These are phyloP conservation scores for Eimeria falciformis DNA, from an alignment of 169 alveolate genomes.

Conservation along the genomic window DNA sequence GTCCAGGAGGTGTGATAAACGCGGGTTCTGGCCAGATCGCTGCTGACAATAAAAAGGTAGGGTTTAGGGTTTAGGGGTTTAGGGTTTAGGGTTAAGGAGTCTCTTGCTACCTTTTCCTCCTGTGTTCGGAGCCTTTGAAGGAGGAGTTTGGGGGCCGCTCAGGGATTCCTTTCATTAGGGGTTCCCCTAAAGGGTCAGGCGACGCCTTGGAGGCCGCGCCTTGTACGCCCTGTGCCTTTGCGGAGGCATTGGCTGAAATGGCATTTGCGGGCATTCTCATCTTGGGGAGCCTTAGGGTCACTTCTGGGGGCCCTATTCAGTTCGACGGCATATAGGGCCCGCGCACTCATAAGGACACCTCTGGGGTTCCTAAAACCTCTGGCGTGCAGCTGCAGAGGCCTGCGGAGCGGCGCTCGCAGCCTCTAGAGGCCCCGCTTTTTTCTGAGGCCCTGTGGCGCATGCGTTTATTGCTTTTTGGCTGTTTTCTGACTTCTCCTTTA, in stretches of 20 bases:
- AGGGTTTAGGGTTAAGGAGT: neutral
- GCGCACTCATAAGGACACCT: too few species aligned
- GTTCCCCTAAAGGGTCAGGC: too few species aligned
- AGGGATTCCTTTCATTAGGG: too few species aligned
- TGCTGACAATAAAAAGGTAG: slow-evolving; percentile 49
- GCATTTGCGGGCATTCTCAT: too few species aligned
- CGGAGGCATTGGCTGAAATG: too few species aligned
- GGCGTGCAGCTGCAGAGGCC: neutral
- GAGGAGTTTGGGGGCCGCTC: neutral
- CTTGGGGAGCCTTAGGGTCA: too few species aligned
- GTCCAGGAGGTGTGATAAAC: slow-evolving; percentile 51
- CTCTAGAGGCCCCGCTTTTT: neutral
- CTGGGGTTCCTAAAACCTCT: too few species aligned
- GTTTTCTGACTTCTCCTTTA: slow-evolving; percentile 11
- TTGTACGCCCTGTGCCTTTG: too few species aligned
- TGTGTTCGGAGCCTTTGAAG: neutral
- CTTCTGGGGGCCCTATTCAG: too few species aligned
- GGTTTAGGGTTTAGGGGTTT: neutral
- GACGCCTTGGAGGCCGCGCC: too few species aligned
- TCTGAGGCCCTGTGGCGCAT: neutral
- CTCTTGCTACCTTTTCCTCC: neutral
- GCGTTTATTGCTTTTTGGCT: neutral
- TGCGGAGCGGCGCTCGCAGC: neutral
- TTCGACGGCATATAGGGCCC: too few species aligned
- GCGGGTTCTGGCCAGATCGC: slow-evolving; percentile 69